Evolutionary conservation across 495 filamentous ascomycete species (phyloP), one percentile per base, ranked within the genome.

Genomic region (Trichoderma gamsii): DNA sequence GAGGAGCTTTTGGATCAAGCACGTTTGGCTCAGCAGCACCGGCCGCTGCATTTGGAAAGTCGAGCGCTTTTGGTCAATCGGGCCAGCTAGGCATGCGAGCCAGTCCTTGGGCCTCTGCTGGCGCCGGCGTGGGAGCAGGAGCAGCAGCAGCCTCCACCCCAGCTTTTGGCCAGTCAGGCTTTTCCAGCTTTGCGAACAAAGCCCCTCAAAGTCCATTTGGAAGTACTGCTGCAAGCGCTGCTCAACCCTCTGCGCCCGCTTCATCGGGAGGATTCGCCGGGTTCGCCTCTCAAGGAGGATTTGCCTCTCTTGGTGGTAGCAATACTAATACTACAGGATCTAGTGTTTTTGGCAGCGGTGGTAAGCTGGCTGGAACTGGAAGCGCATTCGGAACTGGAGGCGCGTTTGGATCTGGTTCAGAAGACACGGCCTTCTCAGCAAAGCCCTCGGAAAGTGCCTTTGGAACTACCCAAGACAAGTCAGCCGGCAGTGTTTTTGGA

Each of bases 221-320:
- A 41, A 72, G 76, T 38, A 70, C 66, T 32, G 65, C 65, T 13
- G 35, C 63, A 9, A 35, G 66, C 23, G 7, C 64, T 51, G 43
- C 67, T 23, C 69, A 66, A 65, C 41, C 63, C 43, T 43, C 41
- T 59, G 68, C 74, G 23, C 73, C 73, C 21, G 49, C 18, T 8
- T 68, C 70, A 49, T 73, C 74, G 15, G 76, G 82, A 56, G 85
- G 85, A 5, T 90, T 90, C 72, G 83, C 85, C 38, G 79, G 78
- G 41, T 90, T 88, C 73, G 87, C 86, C 8, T 81, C 73, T 64
- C 82, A 85, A 64, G 78, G 82, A 32, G 85, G 86, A 13, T 90
- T 90, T 76, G 80, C 78, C 9, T 79, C 83, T 3, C 70, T 84
- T 27, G 76, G 70, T 32, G 27, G 27, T 13, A 52, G 18, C 49